Conservation (phyloP, 2,329 filamentous ascomycete genomes). For the Aspergillus latus region DNA sequence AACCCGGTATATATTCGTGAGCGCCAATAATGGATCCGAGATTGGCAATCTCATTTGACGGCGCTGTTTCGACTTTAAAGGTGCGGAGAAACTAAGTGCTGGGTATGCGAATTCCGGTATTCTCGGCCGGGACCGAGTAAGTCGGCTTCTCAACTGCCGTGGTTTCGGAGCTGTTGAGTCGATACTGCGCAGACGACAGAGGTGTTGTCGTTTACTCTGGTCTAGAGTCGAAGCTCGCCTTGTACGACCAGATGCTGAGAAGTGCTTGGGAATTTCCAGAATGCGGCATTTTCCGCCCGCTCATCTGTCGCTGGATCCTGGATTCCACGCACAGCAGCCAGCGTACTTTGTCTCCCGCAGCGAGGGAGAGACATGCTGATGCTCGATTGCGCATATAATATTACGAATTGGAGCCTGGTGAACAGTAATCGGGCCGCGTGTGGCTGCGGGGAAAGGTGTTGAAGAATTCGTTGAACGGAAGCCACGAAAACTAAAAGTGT, state of each 20-base stretch:
- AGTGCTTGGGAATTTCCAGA: constrained; percentile 1
- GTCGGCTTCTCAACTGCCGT: constrained; percentile 16
- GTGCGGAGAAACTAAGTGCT: constrained; percentile 13
- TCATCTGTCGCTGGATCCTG: not conserved
- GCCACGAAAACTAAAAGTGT: constrained; percentile 2
- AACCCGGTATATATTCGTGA: constrained; percentile 8
- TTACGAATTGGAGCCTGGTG: constrained; percentile 4
- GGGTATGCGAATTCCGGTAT: constrained; percentile 15
- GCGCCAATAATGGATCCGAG: constrained; percentile 9
- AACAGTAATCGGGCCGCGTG: constrained; percentile 14
- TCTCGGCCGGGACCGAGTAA: constrained; percentile 24
- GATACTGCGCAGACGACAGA: not conserved
- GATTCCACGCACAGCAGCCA: not conserved
- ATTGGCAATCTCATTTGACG: constrained; percentile 9
- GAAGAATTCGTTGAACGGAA: constrained; percentile 1
- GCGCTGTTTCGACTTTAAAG: constrained; percentile 8
- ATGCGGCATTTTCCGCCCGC: constrained; percentile 9
- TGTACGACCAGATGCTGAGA: constrained; percentile 6
- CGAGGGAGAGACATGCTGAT: not conserved
- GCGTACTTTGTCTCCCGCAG: constrained; percentile 8
- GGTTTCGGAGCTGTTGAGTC: constrained; percentile 1
- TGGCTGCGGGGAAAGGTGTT: constrained; percentile 19
- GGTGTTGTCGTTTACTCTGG: not conserved
- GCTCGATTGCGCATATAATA: not conserved
- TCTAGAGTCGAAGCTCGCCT: not conserved